Percentiles rank a stretch among this genome's conserved stretches.
Evolutionary conservation across 345 rosid species (phyloP).

Genomic region (Acer saccharum): DNA sequence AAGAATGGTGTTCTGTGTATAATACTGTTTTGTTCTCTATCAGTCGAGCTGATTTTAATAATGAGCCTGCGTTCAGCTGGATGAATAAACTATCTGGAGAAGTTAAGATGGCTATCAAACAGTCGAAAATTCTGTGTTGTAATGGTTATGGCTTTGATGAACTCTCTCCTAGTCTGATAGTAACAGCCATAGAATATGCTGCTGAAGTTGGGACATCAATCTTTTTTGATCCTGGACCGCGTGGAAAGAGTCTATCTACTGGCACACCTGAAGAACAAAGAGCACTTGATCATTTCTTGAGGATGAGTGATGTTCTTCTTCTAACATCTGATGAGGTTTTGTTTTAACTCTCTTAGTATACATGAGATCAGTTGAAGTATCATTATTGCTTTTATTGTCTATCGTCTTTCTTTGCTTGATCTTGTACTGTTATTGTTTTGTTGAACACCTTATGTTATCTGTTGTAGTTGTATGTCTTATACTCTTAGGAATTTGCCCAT

Average conservation of each 20-base stretch:
- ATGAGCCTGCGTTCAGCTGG: constrained; percentile 91
- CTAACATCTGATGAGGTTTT: constrained; percentile 91
- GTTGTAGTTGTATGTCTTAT: not conserved
- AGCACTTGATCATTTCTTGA: constrained; percentile 66
- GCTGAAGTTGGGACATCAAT: constrained; percentile 79
- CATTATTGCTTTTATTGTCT: not conserved
- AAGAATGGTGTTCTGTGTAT: not conserved
- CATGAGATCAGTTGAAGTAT: not conserved
- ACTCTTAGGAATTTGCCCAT: not conserved
- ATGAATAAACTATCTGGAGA: constrained; percentile 63
- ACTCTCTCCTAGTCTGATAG: constrained; percentile 62
- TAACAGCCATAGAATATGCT: constrained; percentile 72
- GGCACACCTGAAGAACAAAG: constrained; percentile 77
- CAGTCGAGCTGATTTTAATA: constrained; percentile 81
- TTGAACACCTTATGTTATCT: not conserved
- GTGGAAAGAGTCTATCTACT: constrained; percentile 80
- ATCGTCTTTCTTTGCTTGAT: not conserved
- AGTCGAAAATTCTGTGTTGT: constrained; percentile 70
- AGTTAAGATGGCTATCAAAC: constrained; percentile 74
- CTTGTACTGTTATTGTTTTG: not conserved
- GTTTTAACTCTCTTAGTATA: constrained; percentile 7
- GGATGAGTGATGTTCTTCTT: constrained; percentile 93
- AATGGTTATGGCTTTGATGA: constrained; percentile 98
- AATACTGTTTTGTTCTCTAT: constrained; percentile 24
- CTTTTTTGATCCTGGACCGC: constrained; percentile 99